Percentiles rank a stretch among this genome's conserved stretches.
These are phyloP conservation scores for Phytophthora chlamydospora DNA, from an alignment of 352 stramenopile genomes.

Conservation along the genomic window DNA sequence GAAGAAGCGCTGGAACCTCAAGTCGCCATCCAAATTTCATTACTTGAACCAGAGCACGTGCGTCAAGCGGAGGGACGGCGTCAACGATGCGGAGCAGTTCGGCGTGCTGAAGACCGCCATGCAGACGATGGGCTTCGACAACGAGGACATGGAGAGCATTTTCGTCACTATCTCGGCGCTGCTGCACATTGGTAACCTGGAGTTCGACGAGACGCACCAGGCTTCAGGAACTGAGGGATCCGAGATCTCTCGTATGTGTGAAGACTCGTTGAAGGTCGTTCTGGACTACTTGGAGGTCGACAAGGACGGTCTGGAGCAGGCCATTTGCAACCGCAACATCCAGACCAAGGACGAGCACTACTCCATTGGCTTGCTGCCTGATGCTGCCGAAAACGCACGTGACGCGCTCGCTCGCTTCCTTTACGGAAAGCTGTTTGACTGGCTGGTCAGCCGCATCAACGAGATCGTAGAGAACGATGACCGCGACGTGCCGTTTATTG, in stretches of 20 bases:
- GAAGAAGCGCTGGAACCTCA: slow-evolving; percentile 70
- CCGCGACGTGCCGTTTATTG: slow-evolving; percentile 68
- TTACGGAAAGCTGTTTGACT: slow-evolving; percentile 96
- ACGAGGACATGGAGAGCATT: slow-evolving; percentile 91
- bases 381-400: slow-evolving; percentile 87
- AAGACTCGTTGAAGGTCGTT: slow-evolving; percentile 78
- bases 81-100: slow-evolving; percentile 92
- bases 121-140: slow-evolving; percentile 87
- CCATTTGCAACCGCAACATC: slow-evolving; percentile 93
- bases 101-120: slow-evolving; percentile 74
- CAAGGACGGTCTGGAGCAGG: slow-evolving; percentile 83
- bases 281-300: slow-evolving; percentile 91
- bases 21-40: slow-evolving; percentile 74
- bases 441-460: slow-evolving; percentile 89
- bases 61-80: slow-evolving; percentile 81
- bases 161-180: slow-evolving; percentile 92
- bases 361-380: slow-evolving; percentile 71
- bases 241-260: slow-evolving; percentile 56
- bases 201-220: slow-evolving; percentile 80
- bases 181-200: slow-evolving; percentile 95
- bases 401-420: slow-evolving; percentile 95
- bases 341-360: slow-evolving; percentile 93
- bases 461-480: slow-evolving; percentile 73
- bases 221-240: slow-evolving; percentile 72
- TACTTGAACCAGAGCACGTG: slow-evolving; percentile 93